Percentiles rank a stretch among this genome's conserved stretches.
Conservation (phyloP, 2,329 filamentous ascomycete genomes). For the Talaromyces verruculosus region DNA sequence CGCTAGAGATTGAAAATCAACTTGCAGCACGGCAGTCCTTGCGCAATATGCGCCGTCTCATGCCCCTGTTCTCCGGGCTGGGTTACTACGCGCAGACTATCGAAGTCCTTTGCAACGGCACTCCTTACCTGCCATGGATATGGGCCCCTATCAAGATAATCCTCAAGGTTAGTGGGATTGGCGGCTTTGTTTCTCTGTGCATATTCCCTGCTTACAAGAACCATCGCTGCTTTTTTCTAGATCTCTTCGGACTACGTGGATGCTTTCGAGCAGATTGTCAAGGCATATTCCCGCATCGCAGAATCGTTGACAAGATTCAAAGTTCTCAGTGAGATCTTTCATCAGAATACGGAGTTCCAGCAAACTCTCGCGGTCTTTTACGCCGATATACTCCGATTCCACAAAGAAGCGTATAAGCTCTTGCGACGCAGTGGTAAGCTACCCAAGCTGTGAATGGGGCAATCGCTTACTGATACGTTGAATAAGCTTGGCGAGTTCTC, state of each 20-base stretch:
- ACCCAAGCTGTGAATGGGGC: neutral
- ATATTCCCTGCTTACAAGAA: neutral
- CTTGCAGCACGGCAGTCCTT: neutral
- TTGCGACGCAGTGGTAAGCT: neutral
- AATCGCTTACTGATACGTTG: neutral
- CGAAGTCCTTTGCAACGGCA: neutral
- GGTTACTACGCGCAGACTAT: neutral
- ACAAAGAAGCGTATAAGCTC: neutral
- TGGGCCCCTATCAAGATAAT: neutral
- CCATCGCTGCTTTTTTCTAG: neutral
- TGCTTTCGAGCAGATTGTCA: neutral
- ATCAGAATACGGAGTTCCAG: neutral
- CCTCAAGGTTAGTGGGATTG: neutral
- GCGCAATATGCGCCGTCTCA: neutral
- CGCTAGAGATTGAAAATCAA: neutral
- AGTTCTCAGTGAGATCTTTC: neutral
- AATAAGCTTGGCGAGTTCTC: neutral
- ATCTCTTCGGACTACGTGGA: neutral
- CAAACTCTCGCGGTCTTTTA: neutral
- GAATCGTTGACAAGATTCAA: neutral
- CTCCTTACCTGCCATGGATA: neutral
- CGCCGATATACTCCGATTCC: neutral
- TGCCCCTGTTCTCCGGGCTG: neutral
- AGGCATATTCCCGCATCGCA: neutral
- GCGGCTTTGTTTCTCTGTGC: neutral